These are phyloP conservation scores for Trichocladium uniseriatum DNA, from an alignment of 495 filamentous ascomycete species.

Conservation along the genomic window DNA sequence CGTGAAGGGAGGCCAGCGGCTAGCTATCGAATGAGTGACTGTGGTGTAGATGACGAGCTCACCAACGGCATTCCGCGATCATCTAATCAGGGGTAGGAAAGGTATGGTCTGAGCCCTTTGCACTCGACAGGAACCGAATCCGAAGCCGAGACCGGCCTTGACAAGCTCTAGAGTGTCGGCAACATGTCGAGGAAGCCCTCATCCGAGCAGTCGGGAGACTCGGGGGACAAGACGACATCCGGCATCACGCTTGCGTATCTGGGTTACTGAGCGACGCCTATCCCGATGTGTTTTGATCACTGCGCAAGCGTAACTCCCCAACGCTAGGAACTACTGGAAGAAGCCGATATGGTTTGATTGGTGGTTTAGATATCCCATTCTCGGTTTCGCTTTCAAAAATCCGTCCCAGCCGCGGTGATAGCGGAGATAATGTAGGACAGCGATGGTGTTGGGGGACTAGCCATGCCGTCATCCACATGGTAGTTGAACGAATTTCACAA, in stretches of 20 bases:
- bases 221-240: neutral
- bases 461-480: constrained; percentile 1
- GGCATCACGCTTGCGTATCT: neutral
- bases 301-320: too few relatives aligned
- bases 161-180: too few relatives aligned
- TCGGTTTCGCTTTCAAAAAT: constrained; percentile 1
- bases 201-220: too few relatives aligned
- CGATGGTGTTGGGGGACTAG: too few relatives aligned
- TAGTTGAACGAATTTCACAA: neutral
- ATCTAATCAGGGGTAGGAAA: neutral
- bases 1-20: neutral
- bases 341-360: too few relatives aligned
- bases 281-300: too few relatives aligned
- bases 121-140: neutral
- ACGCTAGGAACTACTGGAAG: too few relatives aligned
- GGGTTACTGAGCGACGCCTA: too few relatives aligned
- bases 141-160: neutral
- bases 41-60: constrained; percentile 9
- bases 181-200: too few relatives aligned
- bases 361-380: too few relatives aligned
- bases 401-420: neutral
- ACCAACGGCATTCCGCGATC: constrained; percentile 3
- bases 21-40: neutral
- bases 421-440: constrained; percentile 11
- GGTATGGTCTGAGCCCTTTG: neutral